Conservation (phyloP, 768 basidiomycete species). For the Cantharellus anzutake region DNA sequence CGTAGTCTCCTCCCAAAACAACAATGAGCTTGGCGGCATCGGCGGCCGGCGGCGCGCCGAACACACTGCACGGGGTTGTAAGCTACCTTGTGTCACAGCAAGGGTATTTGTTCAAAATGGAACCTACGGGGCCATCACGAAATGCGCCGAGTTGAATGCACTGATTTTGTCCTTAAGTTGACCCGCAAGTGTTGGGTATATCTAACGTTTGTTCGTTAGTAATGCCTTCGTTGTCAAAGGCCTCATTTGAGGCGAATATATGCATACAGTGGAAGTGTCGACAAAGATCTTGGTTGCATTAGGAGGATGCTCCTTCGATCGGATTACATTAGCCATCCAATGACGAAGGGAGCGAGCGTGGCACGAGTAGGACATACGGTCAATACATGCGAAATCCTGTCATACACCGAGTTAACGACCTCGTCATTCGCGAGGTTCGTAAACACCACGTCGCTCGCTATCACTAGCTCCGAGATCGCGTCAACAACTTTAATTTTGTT, state of each 20-base stretch:
- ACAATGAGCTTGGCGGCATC: conserved; percentile 46
- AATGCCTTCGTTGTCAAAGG: conserved; percentile 4
- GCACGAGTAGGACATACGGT: conserved; percentile 22
- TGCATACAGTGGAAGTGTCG: conserved; percentile 62
- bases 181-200: conserved; percentile 37
- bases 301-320: conserved; percentile 15
- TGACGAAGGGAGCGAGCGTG: neutral
- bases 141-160: neutral
- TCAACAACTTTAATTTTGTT: conserved; percentile 36
- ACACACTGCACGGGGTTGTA: conserved; percentile 36
- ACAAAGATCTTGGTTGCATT: conserved; percentile 54
- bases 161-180: conserved; percentile 3
- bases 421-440: conserved; percentile 56
- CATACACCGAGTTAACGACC: conserved; percentile 44
- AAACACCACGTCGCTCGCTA: conserved; percentile 55
- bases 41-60: conserved; percentile 45
- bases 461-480: conserved; percentile 36
- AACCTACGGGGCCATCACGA: neutral
- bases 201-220: conserved; percentile 17
- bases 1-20: conserved; percentile 62
- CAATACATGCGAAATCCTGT: conserved; percentile 37
- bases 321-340: neutral
- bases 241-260: neutral
- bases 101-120: neutral
- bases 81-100: neutral